Evolutionary conservation across 345 rosid genomes (phyloP), one percentile per base, ranked within the genome.

Genomic region (Linum lewisii): DNA sequence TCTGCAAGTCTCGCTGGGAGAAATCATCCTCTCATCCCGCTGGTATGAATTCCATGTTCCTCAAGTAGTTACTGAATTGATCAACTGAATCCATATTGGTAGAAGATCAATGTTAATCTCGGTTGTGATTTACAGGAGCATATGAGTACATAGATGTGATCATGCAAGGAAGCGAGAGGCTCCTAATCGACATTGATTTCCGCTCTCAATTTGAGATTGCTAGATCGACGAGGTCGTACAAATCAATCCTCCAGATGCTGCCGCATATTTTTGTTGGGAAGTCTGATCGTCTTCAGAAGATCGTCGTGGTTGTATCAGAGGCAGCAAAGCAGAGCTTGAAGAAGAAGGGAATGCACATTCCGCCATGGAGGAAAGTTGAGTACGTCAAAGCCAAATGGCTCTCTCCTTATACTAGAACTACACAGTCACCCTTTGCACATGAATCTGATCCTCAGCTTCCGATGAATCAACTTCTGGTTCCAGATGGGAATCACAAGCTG

Each of bases 131-230:
- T 60, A 24, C 86, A 88, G 98, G 98, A 54, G 97, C 88, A 37
- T 84, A 89, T 6, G 91, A 93, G 65, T 93, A 87, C 68, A 85
- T 93, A 62, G 99, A 93, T 49, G 99, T 82, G 84, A 72, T 83
- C 2, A 69, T 71, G 25, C 77, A 77, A 36, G 83, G 75, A 21
- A 21, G 7, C 14, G 95, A 87, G 76, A 65, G 97, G 47, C 54
- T 93, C 60, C 5, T 93, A 72, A 64, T 93, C 47, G 99, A 93
- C 66, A 61, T 87, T 11, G 99, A 93, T 72, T 93, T 93, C 68
- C 72, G 95, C 73, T 93, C 99, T 19, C 97, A 93, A 79, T 93
- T 93, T 74, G 99, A 92, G 57, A 84, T 88, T 20, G 98, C 89
- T 18, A 73, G 98, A 60, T 80, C 95, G 24, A 93, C 95, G 0